A percentile compares a stretch with the other conserved stretches of the same genome.
These are phyloP conservation scores for Schizonepeta tenuifolia DNA, from an alignment of 257 asterid species.

Conservation along the genomic window DNA sequence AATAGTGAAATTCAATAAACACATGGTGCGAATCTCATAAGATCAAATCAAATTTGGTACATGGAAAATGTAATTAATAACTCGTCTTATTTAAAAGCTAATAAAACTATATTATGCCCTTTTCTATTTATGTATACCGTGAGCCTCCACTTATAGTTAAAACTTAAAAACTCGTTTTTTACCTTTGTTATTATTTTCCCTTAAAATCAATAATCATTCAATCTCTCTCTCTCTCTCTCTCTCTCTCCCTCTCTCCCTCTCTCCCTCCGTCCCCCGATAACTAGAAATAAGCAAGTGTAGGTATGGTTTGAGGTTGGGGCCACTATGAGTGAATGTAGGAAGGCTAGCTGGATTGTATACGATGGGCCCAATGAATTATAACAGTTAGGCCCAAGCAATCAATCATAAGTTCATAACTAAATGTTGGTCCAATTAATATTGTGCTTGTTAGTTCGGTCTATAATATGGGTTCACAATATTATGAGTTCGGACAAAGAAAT, in stretches of 20 bases:
- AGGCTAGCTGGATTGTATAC: not conserved
- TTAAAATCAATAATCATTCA: not conserved
- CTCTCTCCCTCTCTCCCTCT: no score
- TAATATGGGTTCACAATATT: not conserved
- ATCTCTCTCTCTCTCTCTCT: no score
- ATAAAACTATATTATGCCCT: no score
- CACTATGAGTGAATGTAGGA: not conserved
- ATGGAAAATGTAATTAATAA: not conserved
- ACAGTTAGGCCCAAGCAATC: not conserved
- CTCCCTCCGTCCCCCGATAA: no score
- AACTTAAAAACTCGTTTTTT: not conserved
- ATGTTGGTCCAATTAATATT: not conserved
- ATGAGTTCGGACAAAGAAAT: no score
- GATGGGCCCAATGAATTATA: not conserved
- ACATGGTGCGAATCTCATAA: not conserved
- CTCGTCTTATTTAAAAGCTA: not conserved
- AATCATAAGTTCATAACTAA: not conserved
- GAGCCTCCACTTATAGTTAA: not conserved
- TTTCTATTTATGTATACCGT: not conserved
- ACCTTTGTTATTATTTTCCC: not conserved
- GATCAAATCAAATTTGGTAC: not conserved
- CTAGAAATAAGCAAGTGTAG: no score
- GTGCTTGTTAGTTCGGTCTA: not conserved
- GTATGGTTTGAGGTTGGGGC: not conserved
- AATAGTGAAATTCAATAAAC: not conserved